phyloP scores from a whole-genome alignment of 1,284 basidiomycete genomes.

The Irpex lacteus region DNA sequence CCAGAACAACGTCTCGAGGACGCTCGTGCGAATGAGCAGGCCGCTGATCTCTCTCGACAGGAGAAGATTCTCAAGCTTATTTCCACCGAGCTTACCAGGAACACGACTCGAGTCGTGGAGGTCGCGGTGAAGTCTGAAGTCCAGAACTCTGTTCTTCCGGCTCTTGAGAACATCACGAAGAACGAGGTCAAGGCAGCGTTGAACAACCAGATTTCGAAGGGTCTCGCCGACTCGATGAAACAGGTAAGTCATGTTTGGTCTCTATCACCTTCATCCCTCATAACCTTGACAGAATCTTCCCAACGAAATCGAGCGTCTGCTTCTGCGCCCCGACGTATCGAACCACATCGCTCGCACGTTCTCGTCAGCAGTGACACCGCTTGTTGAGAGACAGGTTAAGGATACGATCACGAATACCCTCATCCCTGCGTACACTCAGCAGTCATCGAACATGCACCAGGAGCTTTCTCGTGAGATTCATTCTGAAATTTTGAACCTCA shows the following conservation, averaged over 20 bases:
- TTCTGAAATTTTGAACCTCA: conserved; percentile 68
- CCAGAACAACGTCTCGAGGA: conserved; percentile 80
- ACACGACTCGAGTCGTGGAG: conserved; percentile 82
- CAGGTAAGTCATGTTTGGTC: conserved; percentile 44
- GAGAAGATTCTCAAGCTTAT: conserved; percentile 85
- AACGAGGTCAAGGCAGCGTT: conserved; percentile 73
- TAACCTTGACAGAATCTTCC: conserved; percentile 57
- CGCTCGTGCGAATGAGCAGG: conserved; percentile 68
- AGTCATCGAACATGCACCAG: conserved; percentile 70
- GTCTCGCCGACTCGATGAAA: conserved; percentile 67
- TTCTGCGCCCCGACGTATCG: conserved; percentile 73
- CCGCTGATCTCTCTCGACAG: conserved; percentile 75
- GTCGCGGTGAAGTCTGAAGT: conserved; percentile 80
- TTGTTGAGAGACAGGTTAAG: conserved; percentile 78
- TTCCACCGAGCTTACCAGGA: conserved; percentile 78
- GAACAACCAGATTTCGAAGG: conserved; percentile 71
- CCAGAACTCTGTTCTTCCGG: conserved; percentile 74
- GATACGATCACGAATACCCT: conserved; percentile 71
- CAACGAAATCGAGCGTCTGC: conserved; percentile 70
- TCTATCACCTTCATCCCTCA: conserved; percentile 10
- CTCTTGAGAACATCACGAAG: conserved; percentile 75
- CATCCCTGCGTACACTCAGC: conserved; percentile 69
- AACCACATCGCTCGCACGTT: conserved; percentile 72
- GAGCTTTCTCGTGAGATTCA: conserved; percentile 72
- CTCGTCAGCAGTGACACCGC: conserved; percentile 61